These are phyloP conservation scores for Russula dissimulans DNA, from an alignment of 768 basidiomycete genomes.

Conservation along the genomic window DNA sequence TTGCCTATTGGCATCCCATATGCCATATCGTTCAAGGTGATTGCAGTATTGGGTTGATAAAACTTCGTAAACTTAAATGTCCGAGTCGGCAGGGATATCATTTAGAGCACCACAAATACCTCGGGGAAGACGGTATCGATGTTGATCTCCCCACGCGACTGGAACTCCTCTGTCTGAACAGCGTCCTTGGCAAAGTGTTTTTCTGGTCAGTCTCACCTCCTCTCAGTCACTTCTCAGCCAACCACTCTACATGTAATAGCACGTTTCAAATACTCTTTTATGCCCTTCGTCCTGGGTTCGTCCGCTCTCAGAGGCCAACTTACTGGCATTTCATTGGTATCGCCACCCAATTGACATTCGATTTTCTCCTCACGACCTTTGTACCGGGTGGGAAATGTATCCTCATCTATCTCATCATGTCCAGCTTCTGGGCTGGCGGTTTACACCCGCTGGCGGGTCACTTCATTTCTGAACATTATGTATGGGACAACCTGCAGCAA, in stretches of 20 bases:
- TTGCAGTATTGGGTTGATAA: slow-evolving; percentile 4
- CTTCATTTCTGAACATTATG: slow-evolving; percentile 96
- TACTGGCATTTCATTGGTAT: slow-evolving; percentile 83
- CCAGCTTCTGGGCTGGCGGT: slow-evolving; percentile 94
- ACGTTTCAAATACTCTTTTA: slow-evolving; percentile 99
- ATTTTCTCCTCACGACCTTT: slow-evolving; percentile 52
- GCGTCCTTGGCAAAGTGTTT: slow-evolving; percentile 96
- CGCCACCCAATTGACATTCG: slow-evolving; percentile 55
- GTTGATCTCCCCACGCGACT: slow-evolving; percentile 86
- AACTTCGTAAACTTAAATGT: not conserved
- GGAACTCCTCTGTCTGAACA: slow-evolving; percentile 82
- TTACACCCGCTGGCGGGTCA: slow-evolving; percentile 94
- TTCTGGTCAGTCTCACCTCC: slow-evolving; percentile 55
- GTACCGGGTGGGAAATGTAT: slow-evolving; percentile 36
- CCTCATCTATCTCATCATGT: slow-evolving; percentile 74
- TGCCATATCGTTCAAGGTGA: slow-evolving; percentile 88
- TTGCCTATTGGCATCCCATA: slow-evolving; percentile 93
- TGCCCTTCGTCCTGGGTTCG: slow-evolving; percentile 89
- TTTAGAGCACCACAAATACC: slow-evolving; percentile 91
- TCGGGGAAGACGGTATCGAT: slow-evolving; percentile 94
- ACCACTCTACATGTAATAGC: slow-evolving; percentile 31
- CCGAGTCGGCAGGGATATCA: slow-evolving; percentile 63
- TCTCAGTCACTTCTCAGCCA: not conserved
- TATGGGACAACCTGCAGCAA: slow-evolving; percentile 86
- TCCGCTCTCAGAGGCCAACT: slow-evolving; percentile 73